Percentiles rank a stretch among this genome's conserved stretches.
Conservation (phyloP, 768 basidiomycete species). For the Mrakia blollopis region DNA sequence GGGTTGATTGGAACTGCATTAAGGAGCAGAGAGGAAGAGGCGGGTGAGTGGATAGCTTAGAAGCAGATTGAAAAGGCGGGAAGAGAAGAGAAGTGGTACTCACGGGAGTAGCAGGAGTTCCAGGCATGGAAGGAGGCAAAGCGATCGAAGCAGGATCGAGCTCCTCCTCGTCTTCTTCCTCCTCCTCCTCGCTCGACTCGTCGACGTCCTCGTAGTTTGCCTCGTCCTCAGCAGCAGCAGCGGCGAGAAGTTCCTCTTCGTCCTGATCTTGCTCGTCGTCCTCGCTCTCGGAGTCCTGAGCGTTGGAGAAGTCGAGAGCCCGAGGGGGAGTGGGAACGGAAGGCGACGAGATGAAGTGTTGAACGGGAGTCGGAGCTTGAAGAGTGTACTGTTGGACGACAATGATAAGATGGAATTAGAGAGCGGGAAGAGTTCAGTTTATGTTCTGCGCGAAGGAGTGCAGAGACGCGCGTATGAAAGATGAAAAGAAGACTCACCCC, state of each 20-base stretch:
- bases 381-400: background rate
- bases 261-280: background rate
- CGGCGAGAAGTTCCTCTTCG: background rate
- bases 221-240: background rate
- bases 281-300: conserved; percentile 6
- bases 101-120: conserved; percentile 2
- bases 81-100: no score
- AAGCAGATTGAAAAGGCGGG: background rate
- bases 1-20: background rate
- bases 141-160: conserved; percentile 9
- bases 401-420: background rate
- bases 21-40: background rate
- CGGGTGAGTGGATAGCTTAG: background rate
- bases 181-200: conserved; percentile 12
- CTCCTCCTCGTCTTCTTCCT: conserved; percentile 7
- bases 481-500: background rate
- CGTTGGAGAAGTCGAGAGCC: conserved; percentile 1
- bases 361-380: conserved; percentile 11
- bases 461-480: background rate
- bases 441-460: no score
- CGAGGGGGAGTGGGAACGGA: background rate
- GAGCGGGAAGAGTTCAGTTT: background rate
- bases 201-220: background rate
- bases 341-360: background rate
- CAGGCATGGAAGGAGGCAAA: conserved; percentile 5